Evolutionary conservation across 306 rosid genomes (phyloP), one percentile per base, ranked within the genome.

Genomic region (Quercus aquifolioides): DNA sequence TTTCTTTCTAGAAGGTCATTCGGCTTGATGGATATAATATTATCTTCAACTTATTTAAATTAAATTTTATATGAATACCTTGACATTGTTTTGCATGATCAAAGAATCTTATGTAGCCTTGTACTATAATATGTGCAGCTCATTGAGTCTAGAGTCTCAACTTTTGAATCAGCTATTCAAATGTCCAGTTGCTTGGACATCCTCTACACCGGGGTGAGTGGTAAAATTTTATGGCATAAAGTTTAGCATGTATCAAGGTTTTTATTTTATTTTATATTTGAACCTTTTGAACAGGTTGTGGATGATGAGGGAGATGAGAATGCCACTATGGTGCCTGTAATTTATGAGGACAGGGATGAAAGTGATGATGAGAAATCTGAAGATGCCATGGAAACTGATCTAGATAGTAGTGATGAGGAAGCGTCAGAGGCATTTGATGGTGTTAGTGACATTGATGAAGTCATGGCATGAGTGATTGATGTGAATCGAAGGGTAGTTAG

Each of bases 121-220:
- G 72, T 9, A 67, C 28, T 17, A 63, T 52, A 21, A 41, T 38
- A 55, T 68, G 52, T 86, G 86, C 92, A 94, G 94, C 87, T 94
- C 60, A 86, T 92, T 23, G 97, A 90, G 64, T 85, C 96, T 14
- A 90, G 98, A 87, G 87, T 90, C 72, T 94, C 94, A 49, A 90
- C 92, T 51, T 88, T 90, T 71, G 81, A 89, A n/a, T 81, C 91
- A 2, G 89, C 94, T 75, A 26, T 90, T 56, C 88, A 90, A 83
- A 86, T 94, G 14, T 92, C 92, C 65, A 89, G 94, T 80, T 79
- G 84, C 78, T 71, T 92, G 65, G 96, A 90, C 86, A 67, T 88
- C 79, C 86, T 86, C 33, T 94, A 75, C 84, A 4, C 92, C 0
- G 88, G 88, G 84, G 94, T 92, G 87, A 86, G 88, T 49, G 57